Percentiles rank a stretch among this genome's conserved stretches.
These are phyloP conservation scores for Starmerella powellii DNA, from an alignment of 805 yeast species.

Conservation along the genomic window DNA sequence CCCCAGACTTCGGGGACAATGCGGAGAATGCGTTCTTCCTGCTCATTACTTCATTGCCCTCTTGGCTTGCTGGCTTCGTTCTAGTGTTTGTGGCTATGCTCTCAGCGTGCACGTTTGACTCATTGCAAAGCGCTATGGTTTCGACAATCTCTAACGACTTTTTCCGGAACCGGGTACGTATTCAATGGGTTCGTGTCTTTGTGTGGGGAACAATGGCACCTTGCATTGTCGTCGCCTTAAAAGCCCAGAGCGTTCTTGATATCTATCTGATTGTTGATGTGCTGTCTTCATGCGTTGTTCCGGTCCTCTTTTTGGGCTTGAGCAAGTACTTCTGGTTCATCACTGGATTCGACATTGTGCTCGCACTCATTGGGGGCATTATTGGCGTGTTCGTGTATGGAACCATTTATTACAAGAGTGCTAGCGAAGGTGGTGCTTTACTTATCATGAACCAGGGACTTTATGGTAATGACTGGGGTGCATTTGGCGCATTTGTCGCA, in stretches of 20 bases:
- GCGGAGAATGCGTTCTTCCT: slow-evolving; percentile 55
- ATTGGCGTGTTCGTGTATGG: slow-evolving; percentile 75
- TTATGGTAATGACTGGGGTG: slow-evolving; percentile 78
- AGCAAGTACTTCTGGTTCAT: slow-evolving; percentile 54
- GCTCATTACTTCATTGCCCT: slow-evolving; percentile 58
- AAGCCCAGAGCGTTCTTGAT: slow-evolving; percentile 72
- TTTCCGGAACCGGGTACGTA: slow-evolving; percentile 65
- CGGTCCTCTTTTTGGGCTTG: slow-evolving; percentile 70
- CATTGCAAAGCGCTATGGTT: slow-evolving; percentile 76
- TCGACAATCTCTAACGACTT: slow-evolving; percentile 82
- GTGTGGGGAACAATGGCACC: slow-evolving; percentile 78
- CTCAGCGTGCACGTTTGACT: slow-evolving; percentile 82
- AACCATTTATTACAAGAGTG: slow-evolving; percentile 52
- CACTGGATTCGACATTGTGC: slow-evolving; percentile 67
- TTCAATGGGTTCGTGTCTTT: slow-evolving; percentile 53
- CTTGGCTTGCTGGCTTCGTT: slow-evolving; percentile 77
- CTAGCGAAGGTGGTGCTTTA: slow-evolving; percentile 64
- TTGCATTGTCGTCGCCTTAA: slow-evolving; percentile 68
- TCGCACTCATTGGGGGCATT: slow-evolving; percentile 75
- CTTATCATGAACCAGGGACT: slow-evolving; percentile 55
- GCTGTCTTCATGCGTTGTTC: slow-evolving; percentile 76
- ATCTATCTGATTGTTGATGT: slow-evolving; percentile 85
- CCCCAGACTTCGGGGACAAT: slow-evolving; percentile 40
- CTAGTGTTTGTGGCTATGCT: slow-evolving; percentile 59
- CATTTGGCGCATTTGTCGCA: slow-evolving; percentile 86